These are phyloP conservation scores for Colletotrichum musae DNA, from an alignment of 2,329 filamentous ascomycete genomes.

Conservation along the genomic window DNA sequence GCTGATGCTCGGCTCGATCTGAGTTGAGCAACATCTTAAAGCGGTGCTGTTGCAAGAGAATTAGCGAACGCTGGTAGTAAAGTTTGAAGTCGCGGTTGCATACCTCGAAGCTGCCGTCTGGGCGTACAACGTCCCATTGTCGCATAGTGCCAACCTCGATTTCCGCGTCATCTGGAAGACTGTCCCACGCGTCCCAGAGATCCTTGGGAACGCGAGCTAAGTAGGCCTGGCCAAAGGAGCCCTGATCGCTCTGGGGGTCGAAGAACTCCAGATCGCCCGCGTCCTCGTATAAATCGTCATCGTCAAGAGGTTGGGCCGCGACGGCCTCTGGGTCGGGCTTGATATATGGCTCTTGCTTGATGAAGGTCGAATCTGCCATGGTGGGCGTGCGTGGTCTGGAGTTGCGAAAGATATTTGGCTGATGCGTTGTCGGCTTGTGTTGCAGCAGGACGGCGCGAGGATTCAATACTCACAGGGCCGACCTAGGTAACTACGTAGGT, in stretches of 20 bases:
- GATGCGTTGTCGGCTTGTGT: too few species aligned
- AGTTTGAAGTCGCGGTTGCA: slow-evolving; percentile 6
- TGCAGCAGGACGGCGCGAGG: too few species aligned
- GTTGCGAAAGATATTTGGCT: background rate
- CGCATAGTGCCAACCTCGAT: slow-evolving; percentile 84
- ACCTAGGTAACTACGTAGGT: too few species aligned
- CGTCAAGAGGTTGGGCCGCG: slow-evolving; percentile 62
- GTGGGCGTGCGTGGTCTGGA: background rate
- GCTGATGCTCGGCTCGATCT: slow-evolving; percentile 76
- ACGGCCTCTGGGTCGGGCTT: slow-evolving; percentile 64
- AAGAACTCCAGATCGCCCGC: slow-evolving; percentile 72
- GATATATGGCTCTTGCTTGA: slow-evolving; percentile 54
- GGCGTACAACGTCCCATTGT: slow-evolving; percentile 68
- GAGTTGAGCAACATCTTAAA: slow-evolving; percentile 78
- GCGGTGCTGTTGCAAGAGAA: slow-evolving; percentile 51
- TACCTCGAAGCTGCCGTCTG: slow-evolving; percentile 62
- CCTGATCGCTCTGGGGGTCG: slow-evolving; percentile 53
- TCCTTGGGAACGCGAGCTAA: slow-evolving; percentile 84
- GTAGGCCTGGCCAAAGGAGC: slow-evolving; percentile 61
- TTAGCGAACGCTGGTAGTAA: background rate
- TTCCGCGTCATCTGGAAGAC: slow-evolving; percentile 84
- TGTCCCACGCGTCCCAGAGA: slow-evolving; percentile 84
- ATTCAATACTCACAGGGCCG: too few species aligned
- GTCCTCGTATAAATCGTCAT: slow-evolving; percentile 78
- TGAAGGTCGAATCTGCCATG: slow-evolving; percentile 39